Base-by-base conservation (phyloP, 2,329 filamentous ascomycete species). In the Talaromyces verruculosus region DNA sequence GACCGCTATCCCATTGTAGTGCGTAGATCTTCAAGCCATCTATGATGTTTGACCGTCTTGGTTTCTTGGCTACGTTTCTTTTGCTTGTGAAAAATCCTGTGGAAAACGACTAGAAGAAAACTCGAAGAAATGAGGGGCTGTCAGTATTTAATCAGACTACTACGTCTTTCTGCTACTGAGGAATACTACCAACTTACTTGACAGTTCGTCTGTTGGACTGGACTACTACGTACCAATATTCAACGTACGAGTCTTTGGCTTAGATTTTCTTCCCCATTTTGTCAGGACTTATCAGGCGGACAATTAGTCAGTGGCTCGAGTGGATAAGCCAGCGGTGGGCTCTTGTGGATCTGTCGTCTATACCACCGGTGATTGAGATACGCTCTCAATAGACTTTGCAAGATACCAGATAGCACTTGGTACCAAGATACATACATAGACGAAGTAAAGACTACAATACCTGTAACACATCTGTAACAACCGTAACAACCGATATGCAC, bases 11-110 rank as follows among this genome's bases (percentile, higher is more conserved):
- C 37, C 57, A 60, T 60, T n/a, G 39, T 60, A 45, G 37, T 59
- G 43, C 57, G 57, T 45, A 45, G 57, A 60, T 60, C 57, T 60
- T 45, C 57, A 60, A 57, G 53, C 33, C 33, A 39, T 57, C 53
- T 25, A 22, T 35, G 33, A 57, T 57, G n/a, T 19, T 22, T 60
- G 19, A 25, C 28, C 15, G 39, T 60, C 22, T 45, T 45, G 15
- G 7, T 45, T 60, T n/a, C 37, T 60, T 60, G 57, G 57, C 39
- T 45, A 25, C 8, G 4, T 60, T 60, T 43, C 2, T 30, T 8
- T 7, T 45, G 28, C 39, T 8, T 1, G 39, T 30, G 33, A 39
- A 37, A 28, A 11, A 37, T 55, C 11, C 33, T 57, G 51, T 30
- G 51, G 51, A 37, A 57, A 37, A 15, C 1, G 53, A 57, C 30